Evolutionary conservation across 805 yeast genomes (phyloP).

Genomic region (Blastobotrys muscicola): DNA sequence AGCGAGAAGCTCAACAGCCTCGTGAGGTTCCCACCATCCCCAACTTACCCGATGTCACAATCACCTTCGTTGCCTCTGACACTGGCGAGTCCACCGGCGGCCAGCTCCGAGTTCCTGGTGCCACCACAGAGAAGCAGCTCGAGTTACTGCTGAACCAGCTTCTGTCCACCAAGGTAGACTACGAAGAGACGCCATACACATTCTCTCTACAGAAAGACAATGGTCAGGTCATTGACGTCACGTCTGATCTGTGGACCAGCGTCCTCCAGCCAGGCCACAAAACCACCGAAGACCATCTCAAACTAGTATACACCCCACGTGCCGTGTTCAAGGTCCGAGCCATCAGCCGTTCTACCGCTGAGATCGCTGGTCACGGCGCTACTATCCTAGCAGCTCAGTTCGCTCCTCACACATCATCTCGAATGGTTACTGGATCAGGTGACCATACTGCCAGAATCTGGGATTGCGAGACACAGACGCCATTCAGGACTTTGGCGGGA

Average conservation of each 20-base stretch:
- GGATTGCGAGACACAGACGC: conserved; percentile 95
- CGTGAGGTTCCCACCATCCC: conserved; percentile 70
- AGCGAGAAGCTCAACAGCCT: conserved; percentile 70
- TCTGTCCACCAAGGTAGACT: conserved; percentile 41
- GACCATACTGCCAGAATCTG: conserved; percentile 92
- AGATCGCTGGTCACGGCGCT: conserved; percentile 92
- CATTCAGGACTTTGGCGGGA: conserved; percentile 67
- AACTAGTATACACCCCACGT: conserved; percentile 85
- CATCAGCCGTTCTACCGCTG: conserved; percentile 81
- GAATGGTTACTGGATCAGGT: conserved; percentile 93
- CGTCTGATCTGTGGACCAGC: conserved; percentile 66
- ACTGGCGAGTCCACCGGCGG: conserved; percentile 83
- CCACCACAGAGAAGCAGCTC: conserved; percentile 71
- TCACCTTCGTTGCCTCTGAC: conserved; percentile 87
- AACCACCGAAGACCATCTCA: conserved; percentile 87
- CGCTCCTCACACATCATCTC: conserved; percentile 79
- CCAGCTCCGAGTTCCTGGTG: conserved; percentile 84
- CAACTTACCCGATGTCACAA: conserved; percentile 69
- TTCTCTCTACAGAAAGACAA: conserved; percentile 49
- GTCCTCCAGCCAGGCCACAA: conserved; percentile 78
- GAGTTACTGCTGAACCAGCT: conserved; percentile 81
- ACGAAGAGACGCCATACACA: conserved; percentile 80
- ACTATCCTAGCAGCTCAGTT: conserved; percentile 87
- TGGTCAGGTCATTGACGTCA: conserved; percentile 53
- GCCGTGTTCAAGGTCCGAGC: conserved; percentile 91